phyloP scores from a whole-genome alignment of 2,329 filamentous ascomycete species.

The Periconia macrospinosa region DNA sequence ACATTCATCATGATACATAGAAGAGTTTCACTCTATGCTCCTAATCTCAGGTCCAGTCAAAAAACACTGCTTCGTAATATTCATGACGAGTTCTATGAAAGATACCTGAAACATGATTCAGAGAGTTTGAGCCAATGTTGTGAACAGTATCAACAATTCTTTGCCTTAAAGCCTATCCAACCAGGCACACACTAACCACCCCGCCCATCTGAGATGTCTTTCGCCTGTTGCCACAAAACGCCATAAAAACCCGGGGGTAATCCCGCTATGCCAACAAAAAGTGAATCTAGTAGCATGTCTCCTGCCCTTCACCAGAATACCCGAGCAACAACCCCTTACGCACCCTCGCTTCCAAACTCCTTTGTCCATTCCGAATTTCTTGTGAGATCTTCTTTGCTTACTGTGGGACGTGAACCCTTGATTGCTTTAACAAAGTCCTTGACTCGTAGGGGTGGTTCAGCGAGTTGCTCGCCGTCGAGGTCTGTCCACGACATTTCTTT shows the following conservation, averaged over 20 bases:
- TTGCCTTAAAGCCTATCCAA: not conserved
- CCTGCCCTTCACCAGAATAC: not conserved
- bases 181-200: not conserved
- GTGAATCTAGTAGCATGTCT: not conserved
- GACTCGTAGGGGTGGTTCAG: constrained; percentile 82
- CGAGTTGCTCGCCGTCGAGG: constrained; percentile 77
- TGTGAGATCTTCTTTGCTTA: constrained; percentile 81
- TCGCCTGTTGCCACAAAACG: not conserved
- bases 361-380: constrained; percentile 90
- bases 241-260: not conserved
- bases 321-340: constrained; percentile 36
- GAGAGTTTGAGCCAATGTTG: too few species aligned
- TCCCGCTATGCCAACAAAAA: constrained; percentile 3
- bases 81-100: too few species aligned
- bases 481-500: constrained; percentile 94
- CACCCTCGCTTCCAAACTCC: constrained; percentile 93
- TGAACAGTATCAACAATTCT: not conserved
- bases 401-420: constrained; percentile 83
- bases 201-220: not conserved
- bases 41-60: too few species aligned
- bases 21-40: too few species aligned
- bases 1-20: too few species aligned
- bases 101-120: too few species aligned
- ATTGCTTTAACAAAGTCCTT: constrained; percentile 96
- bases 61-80: too few species aligned